Conservation (phyloP, 257 asterid species). For the Anisodus acutangulus region DNA sequence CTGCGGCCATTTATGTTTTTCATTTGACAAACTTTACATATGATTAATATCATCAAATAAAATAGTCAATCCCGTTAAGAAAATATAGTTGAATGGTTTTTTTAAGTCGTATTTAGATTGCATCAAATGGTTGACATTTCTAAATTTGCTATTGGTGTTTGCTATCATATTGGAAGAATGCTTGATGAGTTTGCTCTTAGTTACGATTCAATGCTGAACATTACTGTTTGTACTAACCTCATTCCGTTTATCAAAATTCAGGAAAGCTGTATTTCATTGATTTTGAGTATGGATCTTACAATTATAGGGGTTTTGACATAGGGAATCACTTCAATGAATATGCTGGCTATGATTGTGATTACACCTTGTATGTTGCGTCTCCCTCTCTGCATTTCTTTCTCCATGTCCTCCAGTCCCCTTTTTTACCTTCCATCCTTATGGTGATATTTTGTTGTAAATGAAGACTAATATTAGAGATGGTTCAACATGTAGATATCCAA, state of each 20-base stretch:
- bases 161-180: background rate
- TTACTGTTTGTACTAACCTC: constrained; percentile 26
- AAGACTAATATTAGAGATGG: constrained; percentile 16
- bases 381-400: constrained; percentile 18
- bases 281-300: constrained; percentile 95
- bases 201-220: background rate
- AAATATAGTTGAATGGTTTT: background rate
- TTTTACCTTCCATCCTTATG: constrained; percentile 17
- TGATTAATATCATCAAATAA: background rate
- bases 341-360: constrained; percentile 51
- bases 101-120: background rate
- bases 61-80: background rate
- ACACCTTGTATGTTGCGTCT: constrained; percentile 57
- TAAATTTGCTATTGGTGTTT: constrained; percentile 3
- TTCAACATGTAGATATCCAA: constrained; percentile 67
- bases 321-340: constrained; percentile 99
- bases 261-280: constrained; percentile 93
- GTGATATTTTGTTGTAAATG: constrained; percentile 24
- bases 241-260: constrained; percentile 45
- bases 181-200: constrained; percentile 21
- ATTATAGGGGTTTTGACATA: constrained; percentile 93
- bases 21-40: background rate
- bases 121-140: background rate
- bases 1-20: background rate
- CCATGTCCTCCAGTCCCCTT: background rate